Base-by-base conservation (phyloP, 1,284 basidiomycete species). In the Rhizoctonia solani region DNA sequence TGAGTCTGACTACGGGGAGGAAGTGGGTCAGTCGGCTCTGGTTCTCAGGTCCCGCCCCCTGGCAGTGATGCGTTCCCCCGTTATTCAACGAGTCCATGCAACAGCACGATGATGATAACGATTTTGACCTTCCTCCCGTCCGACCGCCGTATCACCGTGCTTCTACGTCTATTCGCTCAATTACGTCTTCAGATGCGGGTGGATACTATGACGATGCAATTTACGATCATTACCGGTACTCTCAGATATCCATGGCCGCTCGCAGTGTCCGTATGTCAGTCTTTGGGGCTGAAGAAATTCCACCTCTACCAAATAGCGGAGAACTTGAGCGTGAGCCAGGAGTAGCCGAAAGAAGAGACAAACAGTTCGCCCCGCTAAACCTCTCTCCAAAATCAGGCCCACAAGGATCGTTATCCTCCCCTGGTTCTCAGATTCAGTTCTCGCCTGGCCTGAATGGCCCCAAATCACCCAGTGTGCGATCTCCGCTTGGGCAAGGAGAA, bases 171-270 rank as follows among this genome's bases (percentile, higher is more conserved):
- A 32, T 66, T 27, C 61, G 34, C 19, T 66, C 61, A 27, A 32
- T 66, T n/a, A 41, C 50, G 1, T 66, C 61, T 9, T 55, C 61
- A 30, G 50, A 65, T n/a, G 79, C 77, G n/a, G 78, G 77, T 16
- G 82, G 78, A 29, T 81, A 83, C 68, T 87, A 86, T 82, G 83
- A 82, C 13, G 79, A 78, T 3, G 86, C 88, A 71, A 88, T 90
- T 56, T 90, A 89, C 71, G 88, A 90, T 73, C 82, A 87, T 69
- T 90, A 90, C 72, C 82, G 87, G 1, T 90, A 89, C 72, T 88
- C 87, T 5, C 78, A 86, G 5, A 81, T 81, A 66, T 88, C 87
- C 0, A 77, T 85, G 68, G 75, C 66, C 14, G 71, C 72, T 1
- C 50, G 67, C 41, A 54, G 50, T 21, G 32, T 66, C 27, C 37